Conservation (phyloP, 2,329 filamentous ascomycete genomes). For the Aureobasidium melanogenum region DNA sequence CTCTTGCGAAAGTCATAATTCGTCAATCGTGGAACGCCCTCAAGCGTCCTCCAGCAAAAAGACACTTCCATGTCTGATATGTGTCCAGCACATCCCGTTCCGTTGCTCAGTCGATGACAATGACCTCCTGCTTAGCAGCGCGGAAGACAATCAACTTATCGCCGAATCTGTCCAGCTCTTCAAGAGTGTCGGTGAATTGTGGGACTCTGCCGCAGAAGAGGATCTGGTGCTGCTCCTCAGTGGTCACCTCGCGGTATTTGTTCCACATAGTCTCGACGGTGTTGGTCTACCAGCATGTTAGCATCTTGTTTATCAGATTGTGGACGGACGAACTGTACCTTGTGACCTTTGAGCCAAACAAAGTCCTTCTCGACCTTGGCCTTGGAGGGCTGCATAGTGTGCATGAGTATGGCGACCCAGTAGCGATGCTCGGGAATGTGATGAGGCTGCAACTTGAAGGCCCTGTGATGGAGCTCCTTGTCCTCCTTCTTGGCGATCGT, state of each 20-base stretch:
- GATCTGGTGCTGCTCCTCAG: conserved; percentile 18
- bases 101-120: neutral
- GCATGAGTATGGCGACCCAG: conserved; percentile 25
- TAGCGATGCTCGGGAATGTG: conserved; percentile 22
- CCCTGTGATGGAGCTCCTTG: conserved; percentile 20
- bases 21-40: neutral
- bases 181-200: conserved; percentile 16
- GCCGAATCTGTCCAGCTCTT: conserved; percentile 24
- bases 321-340: neutral
- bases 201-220: conserved; percentile 18
- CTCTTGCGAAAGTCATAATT: neutral
- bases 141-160: conserved; percentile 24
- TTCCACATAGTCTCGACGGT: conserved; percentile 26
- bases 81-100: no score
- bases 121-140: conserved; percentile 12
- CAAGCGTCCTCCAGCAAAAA: neutral
- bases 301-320: neutral
- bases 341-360: conserved; percentile 26
- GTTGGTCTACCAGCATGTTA: conserved; percentile 13
- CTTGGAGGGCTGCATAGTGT: conserved; percentile 11
- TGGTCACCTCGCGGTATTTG: conserved; percentile 15
- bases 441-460: conserved; percentile 16
- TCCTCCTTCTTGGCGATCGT: conserved; percentile 11
- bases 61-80: neutral
- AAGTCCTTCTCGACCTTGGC: conserved; percentile 20